A percentile compares a stretch with the other conserved stretches of the same genome.
phyloP scores from a whole-genome alignment of 495 filamentous ascomycete species.

The Ramalina intermedia region DNA sequence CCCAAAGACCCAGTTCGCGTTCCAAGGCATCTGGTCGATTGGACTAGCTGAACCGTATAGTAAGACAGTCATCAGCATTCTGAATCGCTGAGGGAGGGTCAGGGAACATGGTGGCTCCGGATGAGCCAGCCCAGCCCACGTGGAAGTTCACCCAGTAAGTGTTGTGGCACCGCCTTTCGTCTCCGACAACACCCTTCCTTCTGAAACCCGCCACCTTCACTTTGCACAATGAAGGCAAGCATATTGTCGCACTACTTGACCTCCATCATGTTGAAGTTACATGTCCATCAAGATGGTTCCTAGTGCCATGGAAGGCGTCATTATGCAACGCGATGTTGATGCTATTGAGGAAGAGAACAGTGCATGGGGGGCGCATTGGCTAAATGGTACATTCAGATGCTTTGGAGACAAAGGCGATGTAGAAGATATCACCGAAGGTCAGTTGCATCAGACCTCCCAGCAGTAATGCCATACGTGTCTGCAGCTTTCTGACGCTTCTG shows the following conservation, averaged over 20 bases:
- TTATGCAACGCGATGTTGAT: too few species aligned
- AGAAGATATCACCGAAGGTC: constrained; percentile 99
- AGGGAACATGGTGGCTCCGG: constrained; percentile 77
- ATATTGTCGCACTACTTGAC: too few species aligned
- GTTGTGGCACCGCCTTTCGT: constrained; percentile 1
- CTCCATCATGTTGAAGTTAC: too few species aligned
- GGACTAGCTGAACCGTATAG: too few species aligned
- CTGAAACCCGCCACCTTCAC: too few species aligned
- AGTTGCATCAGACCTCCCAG: constrained; percentile 7
- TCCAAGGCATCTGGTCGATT: too few species aligned
- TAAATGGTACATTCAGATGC: constrained; percentile 47
- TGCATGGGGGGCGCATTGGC: constrained; percentile 3
- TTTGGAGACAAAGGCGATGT: constrained; percentile 99
- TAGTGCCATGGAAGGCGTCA: too few species aligned
- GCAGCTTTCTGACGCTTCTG: constrained; percentile 1
- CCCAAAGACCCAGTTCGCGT: too few species aligned
- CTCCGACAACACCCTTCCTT: background rate
- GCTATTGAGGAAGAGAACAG: too few species aligned
- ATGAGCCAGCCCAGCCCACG: constrained; percentile 81
- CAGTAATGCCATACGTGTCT: background rate
- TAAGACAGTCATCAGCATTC: too few species aligned
- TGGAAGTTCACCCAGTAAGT: constrained; percentile 99
- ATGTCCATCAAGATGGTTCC: too few species aligned
- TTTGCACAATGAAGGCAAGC: too few species aligned
- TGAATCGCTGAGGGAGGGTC: constrained; percentile 2